Evolutionary conservation across 2,329 filamentous ascomycete genomes (phyloP), one percentile per base, ranked within the genome.

Genomic region (Colletotrichum sp.): DNA sequence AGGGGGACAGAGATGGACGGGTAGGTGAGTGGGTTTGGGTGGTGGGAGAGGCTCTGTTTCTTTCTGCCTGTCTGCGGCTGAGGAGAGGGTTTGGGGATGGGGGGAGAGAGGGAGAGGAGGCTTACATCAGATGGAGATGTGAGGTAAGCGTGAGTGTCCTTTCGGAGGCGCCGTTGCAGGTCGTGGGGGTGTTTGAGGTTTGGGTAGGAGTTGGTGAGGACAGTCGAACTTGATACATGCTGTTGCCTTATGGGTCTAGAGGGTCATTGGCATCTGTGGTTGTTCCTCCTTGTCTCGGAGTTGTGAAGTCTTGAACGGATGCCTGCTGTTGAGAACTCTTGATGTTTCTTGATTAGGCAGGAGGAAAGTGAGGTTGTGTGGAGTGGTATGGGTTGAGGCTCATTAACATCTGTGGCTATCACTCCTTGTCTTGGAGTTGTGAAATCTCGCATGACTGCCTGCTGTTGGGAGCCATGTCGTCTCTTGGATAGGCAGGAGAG

Each of bases 381-480:
- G 38, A 9, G 38, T 43, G 8, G 38, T 5, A 10, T 9, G 8
- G 38, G 4, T 43, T 43, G 38, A 43, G 38, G 38, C 38, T 43
- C 38, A 43, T 43, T 16, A 38, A 38, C 43, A 48, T 48, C 10
- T 21, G 43, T 4, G 43, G 9, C 7, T 48, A 0, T 13, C 10
- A 0, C 43, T 1, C n/a, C 43, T 48, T 21, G 43, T 12, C n/a
- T 48, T 48, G 43, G 4, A 21, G 43, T 48, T n/a, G 43, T 7
- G 43, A 48, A 48, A n/a, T 13, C 43, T 48, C n/a, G 43, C 10
- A 48, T n/a, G n/a, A 12, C n/a, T 48, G 43, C 43, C 10, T 48
- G n/a, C 10, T 7, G 6, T 48, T 0, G n/a, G 10, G 43, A 21
- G n/a, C 0, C 6, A 0, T 48, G 43, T 4, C n/a, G 43, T 48